Base-by-base conservation (phyloP, 2,329 filamentous ascomycete genomes). In the Nothopassalora personata region DNA sequence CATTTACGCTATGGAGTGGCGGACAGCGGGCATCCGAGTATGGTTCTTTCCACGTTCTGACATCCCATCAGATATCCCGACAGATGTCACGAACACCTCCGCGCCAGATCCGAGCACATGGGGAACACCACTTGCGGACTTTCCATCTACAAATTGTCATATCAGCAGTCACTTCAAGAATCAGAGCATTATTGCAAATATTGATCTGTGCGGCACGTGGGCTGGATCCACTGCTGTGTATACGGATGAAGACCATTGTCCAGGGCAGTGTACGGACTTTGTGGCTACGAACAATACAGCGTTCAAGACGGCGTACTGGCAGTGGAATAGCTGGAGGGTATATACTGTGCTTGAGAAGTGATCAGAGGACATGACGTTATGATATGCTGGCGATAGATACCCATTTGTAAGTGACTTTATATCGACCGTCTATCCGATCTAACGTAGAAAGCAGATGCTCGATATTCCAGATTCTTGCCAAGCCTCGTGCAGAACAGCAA, bases 91-190 rank as follows among this genome's bases (percentile, higher is more conserved):
- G n/a, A 71, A 75, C 58, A 64, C 62, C 9, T 62, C 65, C 18
- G 67, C 64, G 6, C 87, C 86, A 0, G 79, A 88, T 65, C 84
- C 86, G 0, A 81, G 78, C 56, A 76, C 75, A 1, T 89, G 87
- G 84, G 85, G 84, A 13, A 76, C 74, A 3, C 83, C 86, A 0
- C 65, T 83, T 9, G 85, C 86, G 0, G 86, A 89, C 60, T 89
- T 89, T 70, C 86, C 67, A 57, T 70, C 66, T n/a, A 66, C 63
- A 9, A 53, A 66, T 46, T 76, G 74, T 57, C 64, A 73, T 39
- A 72, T 75, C 53, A 63, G 72, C 65, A 59, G 28, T 46, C 69
- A 74, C 52, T 75, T 76, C 61, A 64, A 55, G 4, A 69, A 74
- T 49, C 71, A 74, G 56, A 67, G 67, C 43, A 69, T 75, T 36